Evolutionary conservation across 106 monocot species (phyloP), one percentile per base, ranked within the genome.

Genomic region (Gastrodia elata): DNA sequence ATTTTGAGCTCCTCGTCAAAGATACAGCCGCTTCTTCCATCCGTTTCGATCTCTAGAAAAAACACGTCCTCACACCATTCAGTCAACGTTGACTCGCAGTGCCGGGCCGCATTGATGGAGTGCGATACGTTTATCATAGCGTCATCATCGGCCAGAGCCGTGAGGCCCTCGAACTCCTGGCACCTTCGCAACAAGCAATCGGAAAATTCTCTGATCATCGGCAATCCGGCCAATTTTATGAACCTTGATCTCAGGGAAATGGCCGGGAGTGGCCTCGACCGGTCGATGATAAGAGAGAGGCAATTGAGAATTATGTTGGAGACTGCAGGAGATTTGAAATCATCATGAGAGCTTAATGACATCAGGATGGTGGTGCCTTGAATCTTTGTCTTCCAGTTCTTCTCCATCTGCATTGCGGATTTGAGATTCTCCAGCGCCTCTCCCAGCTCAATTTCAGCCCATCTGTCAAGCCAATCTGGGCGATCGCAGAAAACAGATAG

Each of bases 121-220:
- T 69, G 74, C 22, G 82, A 83, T 24, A 99, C 98, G 58, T 88
- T 99, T 18, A 79, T 59, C 26, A 93, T 27, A n/a, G 93, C 91
- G 79, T 91, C 83, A 84, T 98, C 98, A 87, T 99, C 98, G 11
- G 88, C 93, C 68, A 99, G 77, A 22, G 98, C 98, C 64, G 98
- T 99, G 6, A 99, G 82, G 1, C 93, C 98, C 71, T 99, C 98
- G 22, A 93, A 93, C 75, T 93, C 98, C 75, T 99, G 91, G 77
- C 98, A 99, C 64, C 91, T 77, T 15, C 52, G 75, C 9, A 91
- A 78, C 76, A 88, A 70, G 61, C 58, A 80, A 77, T 88, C 93
- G 77, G 81, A 38, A 65, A 85, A 89, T 61, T 99, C 80, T 33
- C 49, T 59, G 25, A 91, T 7, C 32, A 93, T 41, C 1, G 88